Base-by-base conservation (phyloP, 495 filamentous ascomycete species). In the Geopyxis carbonaria region DNA sequence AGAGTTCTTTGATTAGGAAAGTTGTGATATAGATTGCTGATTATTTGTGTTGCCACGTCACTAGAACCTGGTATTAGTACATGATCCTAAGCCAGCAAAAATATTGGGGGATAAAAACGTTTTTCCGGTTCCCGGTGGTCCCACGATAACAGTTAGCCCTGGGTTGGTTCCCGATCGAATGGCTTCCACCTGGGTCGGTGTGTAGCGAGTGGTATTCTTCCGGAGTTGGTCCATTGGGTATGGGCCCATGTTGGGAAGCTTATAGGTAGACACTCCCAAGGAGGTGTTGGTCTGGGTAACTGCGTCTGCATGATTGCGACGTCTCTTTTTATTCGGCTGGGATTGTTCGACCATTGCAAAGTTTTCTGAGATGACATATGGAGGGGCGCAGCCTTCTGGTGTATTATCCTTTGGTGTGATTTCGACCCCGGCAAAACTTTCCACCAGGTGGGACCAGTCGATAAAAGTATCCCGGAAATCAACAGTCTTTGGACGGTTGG, bases 21-120 rank as follows among this genome's bases (percentile, higher is more conserved):
- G 61, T 93, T 89, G 63, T 94, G 91, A 57, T 95, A 99, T 38
- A 99, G 79, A 55, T 94, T 94, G 67, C 82, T 93, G 61, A 99
- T 95, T 46, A 95, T 91, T 57, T 99, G 89, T 2, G 87, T 94
- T 19, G 83, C 84, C 40, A 99, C 91, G 59, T 99, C 89, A 20
- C n/a, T n/a, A n/a, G n/a, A n/a, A n/a, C n/a, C n/a, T n/a, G n/a
- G n/a, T n/a, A n/a, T n/a, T n/a, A n/a, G n/a, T n/a, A n/a, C n/a
- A n/a, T n/a, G n/a, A n/a, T n/a, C n/a, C n/a, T n/a, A n/a, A n/a
- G n/a, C n/a, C n/a, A n/a, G n/a, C n/a, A n/a, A n/a, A n/a, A n/a
- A n/a, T n/a, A n/a, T n/a, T n/a, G n/a, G n/a, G n/a, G n/a, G n/a
- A n/a, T n/a, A n/a, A n/a, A n/a, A n/a, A n/a, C n/a, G 89, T 99